Base-by-base conservation (phyloP, 768 basidiomycete species). In the Crucibulum laeve region DNA sequence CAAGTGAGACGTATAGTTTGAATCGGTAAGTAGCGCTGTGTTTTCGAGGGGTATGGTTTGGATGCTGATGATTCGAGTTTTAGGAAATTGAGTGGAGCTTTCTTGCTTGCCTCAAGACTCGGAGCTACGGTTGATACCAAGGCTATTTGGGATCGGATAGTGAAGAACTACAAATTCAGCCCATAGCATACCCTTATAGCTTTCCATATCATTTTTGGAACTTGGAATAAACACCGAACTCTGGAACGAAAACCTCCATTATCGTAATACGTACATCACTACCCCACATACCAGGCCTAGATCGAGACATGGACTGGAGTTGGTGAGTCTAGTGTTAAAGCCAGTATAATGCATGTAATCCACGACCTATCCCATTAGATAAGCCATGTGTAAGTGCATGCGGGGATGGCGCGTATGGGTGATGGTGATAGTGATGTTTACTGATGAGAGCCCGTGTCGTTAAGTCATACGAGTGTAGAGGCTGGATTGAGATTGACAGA, bases 1-100 rank as follows among this genome's bases (percentile, higher is more conserved):
- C 95, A 0, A 69, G 79, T 45, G 94, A 98, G 67, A 97, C 95
- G 1, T 97, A 97, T 61, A 91, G 89, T 61, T 66, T 97, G 42
- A 98, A 99, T 60, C 69, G 92, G 86, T 84, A 48, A 44, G 77
- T 52, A 10, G 11, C 19, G 25, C 33, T 35, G 35, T 24, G 42
- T 25, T 19, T 15, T 22, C 7, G 43, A 15, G 11, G 26, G 28
- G 8, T 30, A 30, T 30, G 7, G 28, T 15, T 5, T 3, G 4
- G 21, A 8, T 17, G 24, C n/a, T 17, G 13, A 32, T 46, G 21
- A 25, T 38, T 28, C 26, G 25, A 10, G 14, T 37, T 24, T 40
- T 54, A 85, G 88, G 56, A 92, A 91, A 71, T 53, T 91, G 56
- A 89, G 88, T 49, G 88, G 89, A 0, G 79, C 84, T 4, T 91